A percentile compares a stretch with the other conserved stretches of the same genome.
Conservation (phyloP, 129 eudicot genomes). For the Pseudognaphalium luteoalbum region DNA sequence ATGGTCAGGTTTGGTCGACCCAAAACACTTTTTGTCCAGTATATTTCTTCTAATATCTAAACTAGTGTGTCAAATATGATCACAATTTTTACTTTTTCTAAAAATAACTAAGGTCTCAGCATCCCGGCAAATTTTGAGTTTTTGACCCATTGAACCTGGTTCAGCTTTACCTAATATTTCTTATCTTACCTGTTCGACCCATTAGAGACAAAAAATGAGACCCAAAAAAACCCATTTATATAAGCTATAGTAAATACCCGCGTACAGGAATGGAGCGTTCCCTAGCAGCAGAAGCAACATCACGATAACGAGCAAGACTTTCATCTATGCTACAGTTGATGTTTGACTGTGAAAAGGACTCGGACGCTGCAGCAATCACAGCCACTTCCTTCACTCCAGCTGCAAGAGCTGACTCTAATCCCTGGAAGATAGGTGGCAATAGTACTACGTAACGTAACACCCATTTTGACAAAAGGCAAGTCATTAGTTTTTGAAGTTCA, state of each 20-base stretch:
- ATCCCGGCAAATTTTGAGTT: no score
- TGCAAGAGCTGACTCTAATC: constrained; percentile 88
- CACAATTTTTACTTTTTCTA: no score
- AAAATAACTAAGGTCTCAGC: no score
- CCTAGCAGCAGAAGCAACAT: constrained; percentile 70
- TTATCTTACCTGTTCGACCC: not conserved
- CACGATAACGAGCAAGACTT: constrained; percentile 77
- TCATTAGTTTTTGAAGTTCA: not conserved
- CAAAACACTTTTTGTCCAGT: not conserved
- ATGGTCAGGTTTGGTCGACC: not conserved
- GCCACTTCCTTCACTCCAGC: constrained; percentile 98
- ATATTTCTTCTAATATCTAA: not conserved
- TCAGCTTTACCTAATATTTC: not conserved
- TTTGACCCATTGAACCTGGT: not conserved
- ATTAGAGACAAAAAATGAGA: not conserved
- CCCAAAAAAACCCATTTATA: not conserved
- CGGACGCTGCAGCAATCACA: constrained; percentile 92
- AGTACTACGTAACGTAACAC: not conserved
- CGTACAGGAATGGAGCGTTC: constrained; percentile 69
- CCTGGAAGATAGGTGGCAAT: constrained; percentile 38
- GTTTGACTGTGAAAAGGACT: constrained; percentile 83
- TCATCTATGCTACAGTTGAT: constrained; percentile 85
- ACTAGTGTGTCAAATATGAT: not conserved
- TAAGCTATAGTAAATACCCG: constrained; percentile 53
- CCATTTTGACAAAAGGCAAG: not conserved